Evolutionary conservation across 331 rosid species (phyloP), one percentile per base, ranked within the genome.

Genomic region (Saraca asoca): DNA sequence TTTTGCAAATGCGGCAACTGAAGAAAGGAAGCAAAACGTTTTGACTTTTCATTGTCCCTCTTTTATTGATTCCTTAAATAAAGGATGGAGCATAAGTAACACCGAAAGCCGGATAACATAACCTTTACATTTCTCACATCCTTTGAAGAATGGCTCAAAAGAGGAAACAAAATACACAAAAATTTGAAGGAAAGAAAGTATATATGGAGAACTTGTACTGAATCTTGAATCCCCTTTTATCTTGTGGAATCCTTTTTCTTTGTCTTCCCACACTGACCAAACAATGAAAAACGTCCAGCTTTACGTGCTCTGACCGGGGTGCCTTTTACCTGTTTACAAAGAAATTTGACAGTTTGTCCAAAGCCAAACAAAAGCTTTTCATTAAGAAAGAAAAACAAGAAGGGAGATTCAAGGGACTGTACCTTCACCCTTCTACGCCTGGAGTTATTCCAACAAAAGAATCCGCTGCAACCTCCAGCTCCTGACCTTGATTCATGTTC

Each of bases 401-500:
- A 9, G 42, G 38, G n/a, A 69, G 60, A 24, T 48, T 16, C 64
- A 11, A 69, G 15, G 19, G 57, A 33, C 52, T 24, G 54, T 82
- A 94, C 99, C 91, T 83, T 94, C 51, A 77, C 89, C 71, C 84
- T 86, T 64, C 66, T 85, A 5, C 46, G 79, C 75, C 79, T 88
- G 48, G 85, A 69, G 63, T 70, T 79, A 56, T 94, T 88, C 95
- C 97, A 94, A 68, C 82, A 91, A 58, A 94, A 82, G 79, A 90
- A 85, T 53, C 92, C 85, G 35, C 87, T 82, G 19, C 99, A 94
- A 15, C 96, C 92, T 72, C 92, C 87, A 29, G 61, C 75, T 53
- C 82, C 88, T 0, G 96, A 70, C 20, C 96, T 78, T 43, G 96
- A 86, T 80, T 94, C 97, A 69, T 88, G 84, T 24, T 88, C 96